Conservation (phyloP, 192 early-diverging fungal species). For the Coemansia sp. region DNA sequence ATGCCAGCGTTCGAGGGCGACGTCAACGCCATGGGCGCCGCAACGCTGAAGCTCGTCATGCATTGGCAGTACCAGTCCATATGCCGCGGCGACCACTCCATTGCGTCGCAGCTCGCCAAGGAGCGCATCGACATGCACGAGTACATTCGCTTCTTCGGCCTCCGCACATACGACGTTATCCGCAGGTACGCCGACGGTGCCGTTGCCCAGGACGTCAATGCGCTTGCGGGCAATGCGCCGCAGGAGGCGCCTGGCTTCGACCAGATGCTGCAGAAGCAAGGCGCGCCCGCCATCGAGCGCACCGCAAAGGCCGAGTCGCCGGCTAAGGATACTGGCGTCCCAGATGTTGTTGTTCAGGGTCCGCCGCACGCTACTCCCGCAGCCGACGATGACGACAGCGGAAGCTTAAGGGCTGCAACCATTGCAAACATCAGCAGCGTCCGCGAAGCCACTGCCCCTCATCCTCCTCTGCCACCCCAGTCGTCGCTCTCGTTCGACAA, state of each 20-base stretch:
- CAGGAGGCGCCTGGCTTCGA: slow-evolving; percentile 41
- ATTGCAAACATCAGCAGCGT: slow-evolving; percentile 1
- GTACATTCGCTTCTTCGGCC: slow-evolving; percentile 76
- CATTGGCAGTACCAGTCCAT: slow-evolving; percentile 81
- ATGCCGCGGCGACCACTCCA: slow-evolving; percentile 71
- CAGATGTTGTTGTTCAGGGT: not conserved
- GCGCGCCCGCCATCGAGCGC: slow-evolving; percentile 32
- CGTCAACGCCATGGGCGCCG: slow-evolving; percentile 70
- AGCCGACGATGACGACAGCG: not conserved
- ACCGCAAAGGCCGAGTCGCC: not conserved
- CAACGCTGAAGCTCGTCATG: slow-evolving; percentile 75
- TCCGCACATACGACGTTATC: slow-evolving; percentile 74
- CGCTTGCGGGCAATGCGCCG: slow-evolving; percentile 38
- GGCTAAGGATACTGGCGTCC: not conserved
- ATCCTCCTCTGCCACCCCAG: not conserved
- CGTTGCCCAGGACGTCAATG: slow-evolving; percentile 25
- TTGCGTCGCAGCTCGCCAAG: slow-evolving; percentile 61
- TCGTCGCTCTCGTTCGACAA: slow-evolving; percentile 31
- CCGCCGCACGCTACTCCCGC: slow-evolving; percentile 1
- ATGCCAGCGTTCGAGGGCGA: slow-evolving; percentile 87
- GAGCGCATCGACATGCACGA: slow-evolving; percentile 60
- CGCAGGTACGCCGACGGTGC: slow-evolving; percentile 42
- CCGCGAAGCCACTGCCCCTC: not conserved
- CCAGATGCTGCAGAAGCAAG: slow-evolving; percentile 20
- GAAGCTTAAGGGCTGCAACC: not conserved